These are phyloP conservation scores for Kernera saxatilis DNA, from an alignment of 345 rosid species.

Conservation along the genomic window DNA sequence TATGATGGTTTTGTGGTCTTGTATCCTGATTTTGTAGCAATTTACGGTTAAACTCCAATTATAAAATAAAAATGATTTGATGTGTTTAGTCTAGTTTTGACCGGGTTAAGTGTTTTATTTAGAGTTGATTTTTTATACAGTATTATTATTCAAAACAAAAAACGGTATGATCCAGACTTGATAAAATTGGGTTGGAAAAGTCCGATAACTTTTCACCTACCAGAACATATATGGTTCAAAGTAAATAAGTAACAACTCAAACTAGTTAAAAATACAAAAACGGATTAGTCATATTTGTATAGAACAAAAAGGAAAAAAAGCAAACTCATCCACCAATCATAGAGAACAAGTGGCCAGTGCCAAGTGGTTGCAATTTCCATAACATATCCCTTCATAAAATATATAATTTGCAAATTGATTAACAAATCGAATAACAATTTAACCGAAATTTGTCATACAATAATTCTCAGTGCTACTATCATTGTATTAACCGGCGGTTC, in stretches of 20 bases:
- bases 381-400: background rate
- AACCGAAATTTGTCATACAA: too few species aligned
- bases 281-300: background rate
- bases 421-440: background rate
- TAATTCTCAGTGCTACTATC: too few species aligned
- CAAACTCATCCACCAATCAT: background rate
- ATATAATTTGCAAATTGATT: background rate
- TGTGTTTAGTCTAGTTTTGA: background rate
- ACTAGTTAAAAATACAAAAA: background rate
- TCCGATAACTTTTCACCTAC: background rate
- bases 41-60: background rate
- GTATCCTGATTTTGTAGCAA: background rate
- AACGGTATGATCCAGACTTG: background rate
- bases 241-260: background rate
- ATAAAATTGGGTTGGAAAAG: background rate
- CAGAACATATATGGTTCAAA: background rate
- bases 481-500: background rate
- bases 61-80: background rate
- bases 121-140: too few species aligned
- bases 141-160: too few species aligned
- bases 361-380: background rate
- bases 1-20: background rate
- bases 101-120: too few species aligned
- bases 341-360: slow-evolving; percentile 14
- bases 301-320: background rate